phyloP scores from a whole-genome alignment of 1,139 yeast genomes.

The Martiniozyma asiatica region DNA sequence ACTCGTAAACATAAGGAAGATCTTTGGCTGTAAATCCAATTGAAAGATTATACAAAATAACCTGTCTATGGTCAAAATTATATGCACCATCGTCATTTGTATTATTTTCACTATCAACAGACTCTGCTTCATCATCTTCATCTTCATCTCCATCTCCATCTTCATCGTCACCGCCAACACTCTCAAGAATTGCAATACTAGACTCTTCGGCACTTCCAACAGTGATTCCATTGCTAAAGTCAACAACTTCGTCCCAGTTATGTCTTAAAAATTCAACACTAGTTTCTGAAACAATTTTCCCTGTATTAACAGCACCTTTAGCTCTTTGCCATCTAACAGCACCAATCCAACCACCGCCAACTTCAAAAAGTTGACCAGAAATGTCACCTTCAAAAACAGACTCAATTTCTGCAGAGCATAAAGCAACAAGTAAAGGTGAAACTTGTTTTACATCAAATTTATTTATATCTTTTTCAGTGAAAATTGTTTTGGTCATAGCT shows the following conservation, averaged over 20 bases:
- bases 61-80: slow-evolving; percentile 48
- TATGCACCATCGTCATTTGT: slow-evolving; percentile 23
- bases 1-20: slow-evolving; percentile 71
- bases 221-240: slow-evolving; percentile 50
- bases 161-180: slow-evolving; percentile 43
- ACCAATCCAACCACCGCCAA: slow-evolving; percentile 93
- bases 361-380: slow-evolving; percentile 60
- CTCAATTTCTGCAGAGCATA: slow-evolving; percentile 62
- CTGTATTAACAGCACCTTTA: slow-evolving; percentile 63
- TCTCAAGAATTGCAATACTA: slow-evolving; percentile 60
- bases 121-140: slow-evolving; percentile 30
- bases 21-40: slow-evolving; percentile 78
- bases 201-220: slow-evolving; percentile 68
- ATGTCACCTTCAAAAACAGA: slow-evolving; percentile 1
- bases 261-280: slow-evolving; percentile 64
- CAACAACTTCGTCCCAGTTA: slow-evolving; percentile 52
- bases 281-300: slow-evolving; percentile 26
- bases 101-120: slow-evolving; percentile 12
- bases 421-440: slow-evolving; percentile 76
- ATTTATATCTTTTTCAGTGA: slow-evolving; percentile 65
- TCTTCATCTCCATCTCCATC: slow-evolving; percentile 42
- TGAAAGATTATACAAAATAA: slow-evolving; percentile 78
- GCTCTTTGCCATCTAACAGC: slow-evolving; percentile 93
- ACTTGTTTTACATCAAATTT: slow-evolving; percentile 82
- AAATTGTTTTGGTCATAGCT: slow-evolving; percentile 86